Percentiles rank a stretch among this genome's conserved stretches.
These are phyloP conservation scores for Eutypella sp. DNA, from an alignment of 2,329 filamentous ascomycete genomes.

Conservation along the genomic window DNA sequence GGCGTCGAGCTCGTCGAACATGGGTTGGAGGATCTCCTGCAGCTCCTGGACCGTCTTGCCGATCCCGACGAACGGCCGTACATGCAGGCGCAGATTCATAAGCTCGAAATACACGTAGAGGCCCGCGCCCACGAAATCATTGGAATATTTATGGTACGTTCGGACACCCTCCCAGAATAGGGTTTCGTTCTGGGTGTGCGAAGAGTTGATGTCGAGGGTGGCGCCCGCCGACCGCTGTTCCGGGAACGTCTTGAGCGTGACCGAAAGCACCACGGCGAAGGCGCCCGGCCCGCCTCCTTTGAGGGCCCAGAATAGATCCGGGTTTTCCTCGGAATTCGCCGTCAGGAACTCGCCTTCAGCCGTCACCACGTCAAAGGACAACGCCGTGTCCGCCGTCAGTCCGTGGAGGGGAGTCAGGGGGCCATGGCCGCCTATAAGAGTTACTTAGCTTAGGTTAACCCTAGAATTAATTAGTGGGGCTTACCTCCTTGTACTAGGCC, in stretches of 20 bases:
- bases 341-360: constrained; percentile 38
- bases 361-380: constrained; percentile 42
- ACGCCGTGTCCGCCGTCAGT: constrained; percentile 41
- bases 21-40: constrained; percentile 28
- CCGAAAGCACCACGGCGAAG: constrained; percentile 47
- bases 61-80: constrained; percentile 33
- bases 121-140: constrained; percentile 35
- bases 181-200: constrained; percentile 30
- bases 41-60: constrained; percentile 31
- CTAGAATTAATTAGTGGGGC: constrained; percentile 9
- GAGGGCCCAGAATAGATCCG: constrained; percentile 54
- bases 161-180: constrained; percentile 44
- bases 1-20: constrained; percentile 28
- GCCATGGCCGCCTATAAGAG: constrained; percentile 32
- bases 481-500: constrained; percentile 54
- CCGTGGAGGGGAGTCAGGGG: constrained; percentile 36
- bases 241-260: constrained; percentile 48
- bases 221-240: constrained; percentile 40
- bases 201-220: constrained; percentile 33
- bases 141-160: constrained; percentile 40
- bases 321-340: constrained; percentile 39
- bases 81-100: constrained; percentile 33
- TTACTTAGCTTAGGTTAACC: background rate
- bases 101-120: constrained; percentile 41
- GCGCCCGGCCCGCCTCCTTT: constrained; percentile 48